phyloP scores from a whole-genome alignment of 225 moss, liverwort and hornwort species.

The Straminergon stramineum region DNA sequence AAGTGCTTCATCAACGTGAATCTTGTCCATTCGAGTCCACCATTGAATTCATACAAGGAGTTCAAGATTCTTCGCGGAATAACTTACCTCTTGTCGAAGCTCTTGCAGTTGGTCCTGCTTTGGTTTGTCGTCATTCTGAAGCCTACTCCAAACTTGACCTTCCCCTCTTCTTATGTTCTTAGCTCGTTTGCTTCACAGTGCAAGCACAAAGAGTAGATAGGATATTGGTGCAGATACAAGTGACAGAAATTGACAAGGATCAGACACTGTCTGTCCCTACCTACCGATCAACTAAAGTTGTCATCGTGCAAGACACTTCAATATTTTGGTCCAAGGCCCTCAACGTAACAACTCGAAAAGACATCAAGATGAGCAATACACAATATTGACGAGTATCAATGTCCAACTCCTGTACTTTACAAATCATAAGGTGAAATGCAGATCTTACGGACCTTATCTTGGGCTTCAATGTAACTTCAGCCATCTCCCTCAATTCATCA shows the following conservation, averaged over 20 bases:
- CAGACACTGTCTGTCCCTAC: not conserved
- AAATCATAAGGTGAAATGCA: not conserved
- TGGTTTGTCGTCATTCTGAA: constrained; percentile 57
- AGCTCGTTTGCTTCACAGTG: constrained; percentile 78
- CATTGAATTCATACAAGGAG: not conserved
- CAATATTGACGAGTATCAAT: not conserved
- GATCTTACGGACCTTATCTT: constrained; percentile 62
- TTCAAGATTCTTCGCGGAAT: not conserved
- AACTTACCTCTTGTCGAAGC: constrained; percentile 27
- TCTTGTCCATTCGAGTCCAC: not conserved
- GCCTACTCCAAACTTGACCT: constrained; percentile 75
- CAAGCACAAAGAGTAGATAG: constrained; percentile 6
- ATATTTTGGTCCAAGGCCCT: not conserved
- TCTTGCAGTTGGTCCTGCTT: constrained; percentile 80
- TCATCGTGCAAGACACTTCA: not conserved
- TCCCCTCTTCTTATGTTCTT: constrained; percentile 52
- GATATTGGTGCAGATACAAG: not conserved
- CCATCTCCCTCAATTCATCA: constrained; percentile 72
- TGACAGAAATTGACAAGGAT: not conserved
- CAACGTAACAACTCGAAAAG: not conserved
- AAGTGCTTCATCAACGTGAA: not conserved
- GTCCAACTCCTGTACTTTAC: not conserved
- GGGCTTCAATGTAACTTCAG: constrained; percentile 66
- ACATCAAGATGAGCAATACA: not conserved
- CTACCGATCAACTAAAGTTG: not conserved